Percentiles rank a stretch among this genome's conserved stretches.
phyloP scores from a whole-genome alignment of 2,329 filamentous ascomycete genomes.

The Fusarium sp. region DNA sequence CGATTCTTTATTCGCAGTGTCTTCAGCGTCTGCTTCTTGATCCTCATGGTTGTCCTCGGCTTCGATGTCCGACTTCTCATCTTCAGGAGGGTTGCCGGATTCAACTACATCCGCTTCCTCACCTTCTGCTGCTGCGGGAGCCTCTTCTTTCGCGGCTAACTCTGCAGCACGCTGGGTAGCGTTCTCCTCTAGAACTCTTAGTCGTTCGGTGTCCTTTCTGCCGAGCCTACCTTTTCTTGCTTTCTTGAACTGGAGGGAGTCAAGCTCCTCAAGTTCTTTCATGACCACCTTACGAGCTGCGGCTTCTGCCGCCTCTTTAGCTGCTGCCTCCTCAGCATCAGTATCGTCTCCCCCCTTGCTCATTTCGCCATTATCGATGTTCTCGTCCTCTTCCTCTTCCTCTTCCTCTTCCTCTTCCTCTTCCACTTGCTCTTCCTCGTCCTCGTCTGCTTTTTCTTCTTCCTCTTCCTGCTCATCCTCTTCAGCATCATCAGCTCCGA shows the following conservation, averaged over 20 bases:
- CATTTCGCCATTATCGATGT: background rate
- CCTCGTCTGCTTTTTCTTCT: background rate
- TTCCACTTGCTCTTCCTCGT: rapidly evolving
- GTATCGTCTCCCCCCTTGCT: background rate
- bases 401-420: background rate
- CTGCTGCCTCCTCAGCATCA: background rate
- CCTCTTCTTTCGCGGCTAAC: slow-evolving; percentile 36
- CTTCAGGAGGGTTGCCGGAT: background rate
- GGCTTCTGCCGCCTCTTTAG: slow-evolving; percentile 24
- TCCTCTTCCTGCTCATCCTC: slow-evolving; percentile 38
- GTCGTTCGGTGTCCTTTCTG: slow-evolving; percentile 37
- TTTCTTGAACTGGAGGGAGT: slow-evolving; percentile 32
- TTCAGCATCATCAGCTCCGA: background rate
- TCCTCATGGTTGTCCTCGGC: background rate
- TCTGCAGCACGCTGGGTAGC: slow-evolving; percentile 25
- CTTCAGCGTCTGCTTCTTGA: background rate
- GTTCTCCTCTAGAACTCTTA: slow-evolving; percentile 30
- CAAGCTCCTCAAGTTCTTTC: slow-evolving; percentile 25
- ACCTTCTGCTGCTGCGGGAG: slow-evolving; percentile 4
- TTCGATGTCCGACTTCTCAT: slow-evolving; percentile 2
- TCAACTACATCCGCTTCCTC: slow-evolving; percentile 2
- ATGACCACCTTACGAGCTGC: slow-evolving; percentile 39
- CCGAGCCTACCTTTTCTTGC: slow-evolving; percentile 34
- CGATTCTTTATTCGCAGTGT: slow-evolving; percentile 22
- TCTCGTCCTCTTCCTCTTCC: rapidly evolving